Evolutionary conservation across 73 alveolate species (phyloP), one percentile per base, ranked within the genome.

Genomic region (Tetrahymena thermophila): DNA sequence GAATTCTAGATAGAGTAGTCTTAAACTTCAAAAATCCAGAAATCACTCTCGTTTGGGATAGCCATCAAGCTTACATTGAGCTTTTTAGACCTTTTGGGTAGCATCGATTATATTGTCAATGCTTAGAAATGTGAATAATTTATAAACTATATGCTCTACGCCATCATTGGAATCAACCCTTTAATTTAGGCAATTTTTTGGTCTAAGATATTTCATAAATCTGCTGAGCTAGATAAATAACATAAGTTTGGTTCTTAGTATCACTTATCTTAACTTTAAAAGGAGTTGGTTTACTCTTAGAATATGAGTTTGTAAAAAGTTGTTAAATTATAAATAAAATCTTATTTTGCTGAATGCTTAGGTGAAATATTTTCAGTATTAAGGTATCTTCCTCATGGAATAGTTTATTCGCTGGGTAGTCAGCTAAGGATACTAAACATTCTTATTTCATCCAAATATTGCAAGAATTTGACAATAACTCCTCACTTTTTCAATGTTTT

Each of bases 301-400:
- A 42, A 71, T 28, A 71, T 71, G 89, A 71, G 40, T 25, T 31
- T 71, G 17, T 11, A 71, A 28, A 28, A 71, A 31, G 89, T 71
- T 71, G 35, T 71, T 23, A 71, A 71, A 71, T 42, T 71, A 0
- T 71, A 71, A 40, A 4, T 71, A 7, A 71, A 71, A 71, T 71
- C 89, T 23, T 71, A 71, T 71, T 28, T 71, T 28, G 11, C n/a
- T 10, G 89, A 71, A 71, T 23, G 35, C 11, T 1, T 28, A 23
- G 89, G n/a, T 71, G 89, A 71, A 10, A 28, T 71, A 2, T 0
- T 71, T 13, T 71, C 35, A 71, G 31, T 71, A 3, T 25, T 71
- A n/a, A 71, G 89, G 89, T 71, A 71, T n/a, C 89, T 71, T 71
- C 89, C 89, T 25, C 89, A 71, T 71, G 89, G 89, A 71, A 71